Base-by-base conservation (phyloP, 108 stramenopile genomes). In the Epithemia pelagica region DNA sequence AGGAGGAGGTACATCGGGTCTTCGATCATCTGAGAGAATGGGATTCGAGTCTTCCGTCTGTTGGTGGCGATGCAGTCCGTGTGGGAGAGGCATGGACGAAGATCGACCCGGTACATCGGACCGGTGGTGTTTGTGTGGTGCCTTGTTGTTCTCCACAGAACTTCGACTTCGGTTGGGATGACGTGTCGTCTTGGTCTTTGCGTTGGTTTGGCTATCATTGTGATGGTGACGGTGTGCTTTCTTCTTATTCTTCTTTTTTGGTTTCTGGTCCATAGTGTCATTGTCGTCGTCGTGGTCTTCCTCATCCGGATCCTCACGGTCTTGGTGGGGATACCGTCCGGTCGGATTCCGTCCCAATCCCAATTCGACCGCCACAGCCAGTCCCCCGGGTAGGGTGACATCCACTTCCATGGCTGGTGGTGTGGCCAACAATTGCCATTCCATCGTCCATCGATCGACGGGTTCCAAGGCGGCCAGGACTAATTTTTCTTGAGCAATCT, bases 391-490 rank as follows among this genome's bases (percentile, higher is more conserved):
- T 54, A 91, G 57, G 5, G 87, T 94, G 27, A 94, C 30, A 72
- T 94, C 89, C 28, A 94, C 78, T 32, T 84, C 79, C 23, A 91
- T 61, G 0, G 89, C 89, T 29, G 92, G 87, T 52, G 87, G 87
- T 7, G 88, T 90, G 24, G 76, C 87, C n/a, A 94, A 86, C n/a
- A 79, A 62, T 59, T 89, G 80, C 29, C 83, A 52, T 55, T 85
- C 76, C 15, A 66, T 62, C 74, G 74, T 82, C 82, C 88, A 94
- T 30, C 74, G 52, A n/a, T 87, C 86, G 28, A 84, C 68, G 1
- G 79, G 74, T 53, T 84, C 78, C 56, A 89, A 58, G 1, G 73
- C 65, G 15, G 92, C 92, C 31, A 87, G 56, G 10, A 81, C 73
- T 71, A 94, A 87, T 59, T 64, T 68, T 51, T 88, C 72, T 68